phyloP scores from a whole-genome alignment of 2,329 filamentous ascomycete genomes.

The Coniochaeta sp. region DNA sequence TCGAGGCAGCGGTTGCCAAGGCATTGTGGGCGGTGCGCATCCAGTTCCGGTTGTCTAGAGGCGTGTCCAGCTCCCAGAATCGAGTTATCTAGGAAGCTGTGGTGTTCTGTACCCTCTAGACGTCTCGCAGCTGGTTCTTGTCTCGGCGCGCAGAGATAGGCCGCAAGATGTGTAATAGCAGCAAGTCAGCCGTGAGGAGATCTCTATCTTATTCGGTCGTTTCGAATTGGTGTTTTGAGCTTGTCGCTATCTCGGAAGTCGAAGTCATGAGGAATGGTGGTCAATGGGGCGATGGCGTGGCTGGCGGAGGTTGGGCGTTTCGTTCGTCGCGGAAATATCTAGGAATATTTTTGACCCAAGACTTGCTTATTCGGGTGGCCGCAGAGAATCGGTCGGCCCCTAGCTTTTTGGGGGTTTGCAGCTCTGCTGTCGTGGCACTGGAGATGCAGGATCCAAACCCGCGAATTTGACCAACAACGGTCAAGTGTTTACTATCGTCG shows the following conservation, averaged over 20 bases:
- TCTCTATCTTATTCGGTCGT: background rate
- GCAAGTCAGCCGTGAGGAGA: background rate
- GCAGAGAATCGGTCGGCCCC: background rate
- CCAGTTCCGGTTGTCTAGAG: conserved; percentile 1
- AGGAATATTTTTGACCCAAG: background rate
- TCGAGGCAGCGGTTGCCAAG: conserved; percentile 92
- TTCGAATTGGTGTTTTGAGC: background rate
- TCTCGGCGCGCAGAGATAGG: background rate
- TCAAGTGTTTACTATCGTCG: background rate
- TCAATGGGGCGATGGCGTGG: background rate
- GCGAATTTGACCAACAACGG: background rate
- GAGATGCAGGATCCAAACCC: background rate
- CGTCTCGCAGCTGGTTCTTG: background rate
- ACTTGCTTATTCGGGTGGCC: background rate
- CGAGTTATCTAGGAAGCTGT: background rate
- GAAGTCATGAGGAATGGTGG: background rate
- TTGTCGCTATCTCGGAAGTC: background rate
- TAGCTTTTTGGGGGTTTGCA: background rate
- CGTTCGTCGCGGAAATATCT: background rate
- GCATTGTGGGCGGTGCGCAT: conserved; percentile 51
- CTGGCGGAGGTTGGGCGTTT: background rate
- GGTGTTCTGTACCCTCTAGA: background rate
- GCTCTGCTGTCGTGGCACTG: background rate
- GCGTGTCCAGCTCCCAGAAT: background rate
- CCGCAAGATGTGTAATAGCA: background rate